These are phyloP conservation scores for Ustilago xerochloae DNA, from an alignment of 1,284 basidiomycete genomes.

Conservation along the genomic window DNA sequence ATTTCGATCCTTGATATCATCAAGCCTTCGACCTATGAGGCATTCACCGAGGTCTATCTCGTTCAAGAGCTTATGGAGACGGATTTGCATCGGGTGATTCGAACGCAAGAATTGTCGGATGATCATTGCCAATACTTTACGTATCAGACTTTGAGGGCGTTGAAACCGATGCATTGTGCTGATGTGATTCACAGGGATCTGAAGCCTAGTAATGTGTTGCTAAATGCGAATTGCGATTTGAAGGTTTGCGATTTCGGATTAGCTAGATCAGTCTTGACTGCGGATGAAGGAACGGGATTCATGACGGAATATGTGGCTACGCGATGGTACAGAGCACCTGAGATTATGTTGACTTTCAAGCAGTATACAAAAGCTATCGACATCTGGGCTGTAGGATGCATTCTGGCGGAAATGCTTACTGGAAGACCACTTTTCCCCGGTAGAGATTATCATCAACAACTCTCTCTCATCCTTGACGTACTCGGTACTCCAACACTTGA, in stretches of 20 bases:
- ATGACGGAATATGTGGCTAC: constrained; percentile 69
- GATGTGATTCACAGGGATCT: constrained; percentile 67
- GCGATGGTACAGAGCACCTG: constrained; percentile 67
- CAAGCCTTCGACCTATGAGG: constrained; percentile 74
- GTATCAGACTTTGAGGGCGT: constrained; percentile 75
- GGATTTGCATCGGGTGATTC: constrained; percentile 67
- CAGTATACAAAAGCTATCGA: constrained; percentile 69
- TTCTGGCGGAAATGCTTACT: constrained; percentile 90
- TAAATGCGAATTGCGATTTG: constrained; percentile 67
- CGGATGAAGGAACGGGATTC: constrained; percentile 65
- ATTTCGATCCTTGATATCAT: constrained; percentile 60
- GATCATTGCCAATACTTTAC: constrained; percentile 96
- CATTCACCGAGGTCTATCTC: constrained; percentile 91
- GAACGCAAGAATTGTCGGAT: constrained; percentile 70
- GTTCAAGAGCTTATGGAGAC: constrained; percentile 72
- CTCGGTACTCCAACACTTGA: constrained; percentile 74
- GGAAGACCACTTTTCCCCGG: constrained; percentile 91
- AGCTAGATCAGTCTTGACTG: constrained; percentile 64
- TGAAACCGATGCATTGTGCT: constrained; percentile 67
- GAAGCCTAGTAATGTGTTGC: constrained; percentile 64
- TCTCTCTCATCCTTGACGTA: constrained; percentile 74
- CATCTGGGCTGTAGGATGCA: constrained; percentile 90
- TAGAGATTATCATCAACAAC: constrained; percentile 70
- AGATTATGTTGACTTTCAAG: constrained; percentile 68
- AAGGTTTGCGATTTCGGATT: constrained; percentile 69